phyloP scores from a whole-genome alignment of 306 rosid species.

The Prinsepia uniflora region DNA sequence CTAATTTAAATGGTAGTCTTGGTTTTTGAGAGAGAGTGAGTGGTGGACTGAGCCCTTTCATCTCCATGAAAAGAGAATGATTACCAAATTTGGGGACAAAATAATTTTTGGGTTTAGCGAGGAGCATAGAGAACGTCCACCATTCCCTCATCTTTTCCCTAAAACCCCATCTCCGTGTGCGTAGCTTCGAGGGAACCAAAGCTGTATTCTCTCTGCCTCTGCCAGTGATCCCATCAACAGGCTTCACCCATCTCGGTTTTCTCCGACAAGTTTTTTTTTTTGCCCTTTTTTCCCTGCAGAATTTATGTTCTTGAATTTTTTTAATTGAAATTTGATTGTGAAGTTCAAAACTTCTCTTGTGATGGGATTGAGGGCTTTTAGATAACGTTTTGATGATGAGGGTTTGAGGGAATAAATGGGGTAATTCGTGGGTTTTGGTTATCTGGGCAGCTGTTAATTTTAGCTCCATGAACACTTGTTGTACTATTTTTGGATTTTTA shows the following conservation, averaged over 20 bases:
- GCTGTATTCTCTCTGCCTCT: slow-evolving; percentile 11
- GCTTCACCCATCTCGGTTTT: neutral
- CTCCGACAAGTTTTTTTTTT: neutral
- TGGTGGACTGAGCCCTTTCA: too few relatives aligned
- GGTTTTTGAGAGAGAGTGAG: too few relatives aligned
- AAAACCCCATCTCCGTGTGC: too few relatives aligned
- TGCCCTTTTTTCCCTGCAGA: neutral
- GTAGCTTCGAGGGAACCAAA: too few relatives aligned
- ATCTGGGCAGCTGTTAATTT: slow-evolving; percentile 45
- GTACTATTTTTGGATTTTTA: slow-evolving; percentile 50
- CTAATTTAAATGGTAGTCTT: too few relatives aligned
- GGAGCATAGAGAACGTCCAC: too few relatives aligned
- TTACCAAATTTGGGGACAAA: too few relatives aligned
- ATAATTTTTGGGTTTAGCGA: too few relatives aligned
- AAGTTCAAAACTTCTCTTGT: slow-evolving; percentile 5
- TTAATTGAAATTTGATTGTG: neutral
- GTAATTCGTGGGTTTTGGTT: slow-evolving; percentile 26
- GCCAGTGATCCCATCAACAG: slow-evolving; percentile 2
- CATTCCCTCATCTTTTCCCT: too few relatives aligned
- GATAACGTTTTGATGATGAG: neutral
- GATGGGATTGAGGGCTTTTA: slow-evolving; percentile 3
- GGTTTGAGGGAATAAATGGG: neutral
- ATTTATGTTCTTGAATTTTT: neutral
- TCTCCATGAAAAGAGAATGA: too few relatives aligned
- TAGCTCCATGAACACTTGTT: slow-evolving; percentile 45